Evolutionary conservation across 805 yeast genomes (phyloP).

Genomic region (Wickerhamiella shivajii): DNA sequence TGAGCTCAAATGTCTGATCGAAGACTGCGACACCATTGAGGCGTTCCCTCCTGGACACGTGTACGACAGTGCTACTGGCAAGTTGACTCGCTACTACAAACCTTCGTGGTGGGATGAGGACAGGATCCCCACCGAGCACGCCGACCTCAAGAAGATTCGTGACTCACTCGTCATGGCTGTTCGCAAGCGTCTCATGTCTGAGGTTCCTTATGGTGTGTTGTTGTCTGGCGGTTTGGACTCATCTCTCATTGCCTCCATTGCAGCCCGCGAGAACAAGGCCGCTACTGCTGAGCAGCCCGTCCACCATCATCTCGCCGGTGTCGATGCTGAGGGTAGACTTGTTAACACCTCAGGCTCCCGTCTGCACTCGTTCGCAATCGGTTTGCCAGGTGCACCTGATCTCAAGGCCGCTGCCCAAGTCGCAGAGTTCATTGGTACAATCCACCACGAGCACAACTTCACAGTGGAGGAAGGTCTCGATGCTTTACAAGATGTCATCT

Average conservation of each 20-base stretch:
- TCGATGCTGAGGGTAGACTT: conserved; percentile 76
- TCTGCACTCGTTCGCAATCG: conserved; percentile 92
- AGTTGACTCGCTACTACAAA: conserved; percentile 71
- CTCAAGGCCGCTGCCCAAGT: conserved; percentile 91
- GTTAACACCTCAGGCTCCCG: conserved; percentile 45
- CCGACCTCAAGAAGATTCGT: conserved; percentile 59
- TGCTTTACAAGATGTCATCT: conserved; percentile 85
- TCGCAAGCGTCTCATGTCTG: conserved; percentile 98
- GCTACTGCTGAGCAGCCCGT: conserved; percentile 56
- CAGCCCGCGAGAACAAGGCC: conserved; percentile 85
- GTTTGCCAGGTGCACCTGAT: conserved; percentile 97
- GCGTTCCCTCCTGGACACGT: conserved; percentile 99
- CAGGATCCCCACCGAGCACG: conserved; percentile 59
- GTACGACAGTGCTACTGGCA: conserved; percentile 80
- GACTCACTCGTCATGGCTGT: conserved; percentile 83
- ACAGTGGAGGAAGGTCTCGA: conserved; percentile 95
- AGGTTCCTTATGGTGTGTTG: conserved; percentile 96
- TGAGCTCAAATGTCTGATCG: conserved; percentile 85
- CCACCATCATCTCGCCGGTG: conserved; percentile 66
- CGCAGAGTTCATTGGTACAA: conserved; percentile 88
- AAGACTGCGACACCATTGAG: conserved; percentile 81
- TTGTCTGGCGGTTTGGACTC: conserved; percentile 97
- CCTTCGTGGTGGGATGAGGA: conserved; percentile 92
- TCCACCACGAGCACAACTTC: conserved; percentile 96
- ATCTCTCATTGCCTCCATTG: conserved; percentile 89